A percentile compares a stretch with the other conserved stretches of the same genome.
Conservation (phyloP, 176 grass and related monocot species). For the Metroxylon sagu region DNA sequence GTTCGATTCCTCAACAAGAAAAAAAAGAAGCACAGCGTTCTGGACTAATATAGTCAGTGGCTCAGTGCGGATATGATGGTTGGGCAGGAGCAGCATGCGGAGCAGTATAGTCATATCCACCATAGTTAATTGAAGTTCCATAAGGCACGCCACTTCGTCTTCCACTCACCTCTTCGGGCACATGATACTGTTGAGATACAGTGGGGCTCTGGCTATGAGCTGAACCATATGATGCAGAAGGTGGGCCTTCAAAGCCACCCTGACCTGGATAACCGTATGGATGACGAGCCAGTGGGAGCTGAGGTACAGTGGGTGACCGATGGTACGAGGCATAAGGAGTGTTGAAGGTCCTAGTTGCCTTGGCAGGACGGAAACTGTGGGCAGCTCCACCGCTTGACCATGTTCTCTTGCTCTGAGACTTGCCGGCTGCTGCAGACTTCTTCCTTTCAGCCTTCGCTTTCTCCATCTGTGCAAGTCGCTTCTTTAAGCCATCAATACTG, state of each 20-base stretch:
- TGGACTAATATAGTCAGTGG: too few relatives aligned
- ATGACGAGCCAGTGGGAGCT: not conserved
- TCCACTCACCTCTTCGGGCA: slow-evolving; percentile 1
- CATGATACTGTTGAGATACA: slow-evolving; percentile 8
- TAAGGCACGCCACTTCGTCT: not conserved
- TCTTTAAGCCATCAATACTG: slow-evolving; percentile 33
- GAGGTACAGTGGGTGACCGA: slow-evolving; percentile 1
- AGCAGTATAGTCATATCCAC: slow-evolving; percentile 10
- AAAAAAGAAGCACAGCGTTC: too few relatives aligned
- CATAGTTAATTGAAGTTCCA: slow-evolving; percentile 5
- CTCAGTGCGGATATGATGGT: slow-evolving; percentile 2
- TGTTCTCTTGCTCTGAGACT: slow-evolving; percentile 5
- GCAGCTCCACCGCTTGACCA: not conserved
- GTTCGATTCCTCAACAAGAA: too few relatives aligned
- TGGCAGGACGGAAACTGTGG: slow-evolving; percentile 5
- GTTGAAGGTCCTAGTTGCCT: slow-evolving; percentile 6
- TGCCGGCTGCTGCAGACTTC: slow-evolving; percentile 20
- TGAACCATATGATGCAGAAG: slow-evolving; percentile 11
- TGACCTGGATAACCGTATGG: slow-evolving; percentile 12
- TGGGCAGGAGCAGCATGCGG: not conserved
- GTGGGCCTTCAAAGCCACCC: slow-evolving; percentile 6
- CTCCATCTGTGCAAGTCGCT: slow-evolving; percentile 37
- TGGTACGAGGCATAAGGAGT: slow-evolving; percentile 1
- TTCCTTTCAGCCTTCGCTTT: slow-evolving; percentile 57
- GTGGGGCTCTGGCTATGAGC: slow-evolving; percentile 15